Evolutionary conservation across 257 asterid genomes (phyloP).

Genomic region (Penstemon davidsonii): DNA sequence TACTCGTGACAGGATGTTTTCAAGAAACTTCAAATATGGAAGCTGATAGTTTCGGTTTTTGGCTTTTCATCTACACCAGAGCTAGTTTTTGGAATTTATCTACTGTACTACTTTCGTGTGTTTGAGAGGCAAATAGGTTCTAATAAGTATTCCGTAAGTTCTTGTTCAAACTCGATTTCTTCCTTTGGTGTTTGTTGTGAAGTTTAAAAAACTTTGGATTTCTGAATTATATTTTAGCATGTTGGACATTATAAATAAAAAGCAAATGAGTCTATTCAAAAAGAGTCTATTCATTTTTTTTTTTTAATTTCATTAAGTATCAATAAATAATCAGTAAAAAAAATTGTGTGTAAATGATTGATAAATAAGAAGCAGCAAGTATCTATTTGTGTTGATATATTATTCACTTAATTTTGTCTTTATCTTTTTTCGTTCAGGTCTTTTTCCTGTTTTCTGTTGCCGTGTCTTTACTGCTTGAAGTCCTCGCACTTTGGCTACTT

Average conservation of each 20-base stretch:
- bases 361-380: too few species aligned
- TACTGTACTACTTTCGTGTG: slow-evolving; percentile 94
- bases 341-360: too few species aligned
- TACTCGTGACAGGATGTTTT: slow-evolving; percentile 73
- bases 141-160: slow-evolving; percentile 87
- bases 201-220: background rate
- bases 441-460: slow-evolving; percentile 75
- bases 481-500: slow-evolving; percentile 56
- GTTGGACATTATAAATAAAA: too few species aligned
- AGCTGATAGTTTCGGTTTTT: slow-evolving; percentile 80
- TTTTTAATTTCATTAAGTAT: too few species aligned
- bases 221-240: too few species aligned
- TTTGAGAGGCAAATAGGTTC: slow-evolving; percentile 99
- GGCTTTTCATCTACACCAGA: slow-evolving; percentile 98
- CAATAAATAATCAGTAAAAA: too few species aligned
- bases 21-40: slow-evolving; percentile 88
- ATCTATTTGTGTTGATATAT: too few species aligned
- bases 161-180: slow-evolving; percentile 24
- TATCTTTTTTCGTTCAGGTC: slow-evolving; percentile 51
- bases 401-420: too few species aligned
- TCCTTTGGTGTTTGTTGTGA: slow-evolving; percentile 23
- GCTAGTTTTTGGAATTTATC: slow-evolving; percentile 82
- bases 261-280: too few species aligned
- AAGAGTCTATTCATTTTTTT: too few species aligned
- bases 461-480: slow-evolving; percentile 61